Evolutionary conservation across 345 rosid species (phyloP).

Genomic region (Litchi chinensis): DNA sequence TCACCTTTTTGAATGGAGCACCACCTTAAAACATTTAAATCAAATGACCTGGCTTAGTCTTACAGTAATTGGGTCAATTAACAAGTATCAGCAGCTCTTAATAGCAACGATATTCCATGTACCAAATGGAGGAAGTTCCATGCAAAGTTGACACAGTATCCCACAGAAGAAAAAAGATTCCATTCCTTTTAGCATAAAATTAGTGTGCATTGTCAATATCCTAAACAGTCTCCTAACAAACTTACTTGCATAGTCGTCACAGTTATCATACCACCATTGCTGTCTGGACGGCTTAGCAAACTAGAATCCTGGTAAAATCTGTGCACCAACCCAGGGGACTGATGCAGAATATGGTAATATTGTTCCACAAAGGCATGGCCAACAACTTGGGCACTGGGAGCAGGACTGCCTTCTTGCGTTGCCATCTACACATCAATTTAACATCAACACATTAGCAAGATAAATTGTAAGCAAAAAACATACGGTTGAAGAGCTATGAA

Average conservation of each 20-base stretch:
- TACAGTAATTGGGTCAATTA: neutral
- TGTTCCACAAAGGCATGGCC: slow-evolving; percentile 77
- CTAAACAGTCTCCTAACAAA: neutral
- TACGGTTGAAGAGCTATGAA: neutral
- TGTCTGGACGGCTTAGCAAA: slow-evolving; percentile 60
- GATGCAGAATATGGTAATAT: slow-evolving; percentile 71
- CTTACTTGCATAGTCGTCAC: slow-evolving; percentile 67
- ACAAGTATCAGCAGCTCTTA: neutral
- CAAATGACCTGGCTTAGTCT: neutral
- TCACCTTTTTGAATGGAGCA: neutral
- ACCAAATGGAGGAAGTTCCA: neutral
- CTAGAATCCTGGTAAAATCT: slow-evolving; percentile 74
- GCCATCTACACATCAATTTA: slow-evolving; percentile 47
- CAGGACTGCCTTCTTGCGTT: slow-evolving; percentile 51
- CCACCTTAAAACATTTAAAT: neutral
- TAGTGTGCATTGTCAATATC: neutral
- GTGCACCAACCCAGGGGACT: slow-evolving; percentile 52
- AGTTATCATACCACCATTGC: slow-evolving; percentile 49
- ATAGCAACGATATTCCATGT: neutral
- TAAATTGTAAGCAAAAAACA: neutral
- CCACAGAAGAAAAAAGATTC: slow-evolving; percentile 3
- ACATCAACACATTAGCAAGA: neutral
- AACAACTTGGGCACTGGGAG: slow-evolving; percentile 52
- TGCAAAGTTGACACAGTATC: neutral
- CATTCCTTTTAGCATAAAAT: neutral